phyloP scores from a whole-genome alignment of 495 filamentous ascomycete species.

The Hapsidospora chrysogenum region DNA sequence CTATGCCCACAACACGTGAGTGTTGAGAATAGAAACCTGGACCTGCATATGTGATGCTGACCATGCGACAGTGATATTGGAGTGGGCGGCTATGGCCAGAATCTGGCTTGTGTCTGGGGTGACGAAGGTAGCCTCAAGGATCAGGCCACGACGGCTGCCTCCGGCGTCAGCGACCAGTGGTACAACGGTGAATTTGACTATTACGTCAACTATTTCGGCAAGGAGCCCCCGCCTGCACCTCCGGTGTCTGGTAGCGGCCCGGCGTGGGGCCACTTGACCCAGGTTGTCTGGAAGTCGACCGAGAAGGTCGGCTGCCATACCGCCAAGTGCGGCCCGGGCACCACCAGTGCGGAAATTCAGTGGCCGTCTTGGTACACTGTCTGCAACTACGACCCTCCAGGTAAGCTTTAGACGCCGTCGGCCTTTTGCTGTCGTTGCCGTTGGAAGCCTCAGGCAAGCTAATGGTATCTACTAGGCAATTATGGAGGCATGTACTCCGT shows the following conservation, averaged over 20 bases:
- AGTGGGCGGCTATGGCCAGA: conserved; percentile 65
- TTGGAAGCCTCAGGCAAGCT: no score
- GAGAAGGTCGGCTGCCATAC: conserved; percentile 59
- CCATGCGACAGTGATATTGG: conserved; percentile 21
- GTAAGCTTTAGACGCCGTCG: no score
- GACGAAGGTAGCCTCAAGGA: conserved; percentile 12
- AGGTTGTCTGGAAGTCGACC: conserved; percentile 71
- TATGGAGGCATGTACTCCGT: conserved; percentile 42
- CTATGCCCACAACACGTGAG: conserved; percentile 67
- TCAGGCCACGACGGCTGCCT: conserved; percentile 37
- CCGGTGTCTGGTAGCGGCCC: no score
- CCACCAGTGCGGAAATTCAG: conserved; percentile 23
- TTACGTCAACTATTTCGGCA: conserved; percentile 21
- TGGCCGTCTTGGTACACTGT: conserved; percentile 46
- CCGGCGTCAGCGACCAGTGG: conserved; percentile 58
- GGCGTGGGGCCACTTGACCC: conserved; percentile 77
- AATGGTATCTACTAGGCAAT: conserved; percentile 37
- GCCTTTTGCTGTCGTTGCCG: no score
- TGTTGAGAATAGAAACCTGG: conserved; percentile 8
- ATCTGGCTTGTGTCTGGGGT: conserved; percentile 47
- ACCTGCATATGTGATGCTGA: conserved; percentile 4
- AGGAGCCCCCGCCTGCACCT: conserved; percentile 31
- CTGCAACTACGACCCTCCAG: conserved; percentile 73
- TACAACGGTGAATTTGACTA: conserved; percentile 59
- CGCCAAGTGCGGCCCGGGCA: conserved; percentile 29